Conservation (phyloP, 768 basidiomycete species). For the Leccinum subtestaceum region DNA sequence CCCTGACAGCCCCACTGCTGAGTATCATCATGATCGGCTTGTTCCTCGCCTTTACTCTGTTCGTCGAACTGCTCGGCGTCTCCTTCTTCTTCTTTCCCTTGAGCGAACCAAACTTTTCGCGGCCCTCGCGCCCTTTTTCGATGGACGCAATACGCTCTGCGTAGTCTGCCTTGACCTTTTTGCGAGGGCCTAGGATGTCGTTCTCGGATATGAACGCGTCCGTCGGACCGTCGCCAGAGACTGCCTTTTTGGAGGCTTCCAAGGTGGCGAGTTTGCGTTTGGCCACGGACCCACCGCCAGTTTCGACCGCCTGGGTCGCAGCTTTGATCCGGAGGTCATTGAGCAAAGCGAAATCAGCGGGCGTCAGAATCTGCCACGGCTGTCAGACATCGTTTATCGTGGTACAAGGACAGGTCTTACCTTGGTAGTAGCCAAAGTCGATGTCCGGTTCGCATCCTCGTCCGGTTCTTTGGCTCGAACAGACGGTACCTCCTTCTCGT, state of each 20-base stretch:
- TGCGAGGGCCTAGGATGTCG: constrained; percentile 91
- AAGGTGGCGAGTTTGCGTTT: constrained; percentile 88
- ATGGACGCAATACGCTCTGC: constrained; percentile 91
- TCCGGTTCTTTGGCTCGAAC: constrained; percentile 10
- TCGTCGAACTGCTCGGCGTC: constrained; percentile 80
- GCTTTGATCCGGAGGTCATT: constrained; percentile 85
- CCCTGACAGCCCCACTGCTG: constrained; percentile 67
- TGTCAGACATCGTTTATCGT: neutral
- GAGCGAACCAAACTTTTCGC: constrained; percentile 87
- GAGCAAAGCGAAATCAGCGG: constrained; percentile 91
- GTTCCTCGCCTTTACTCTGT: constrained; percentile 88
- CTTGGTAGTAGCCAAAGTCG: constrained; percentile 79
- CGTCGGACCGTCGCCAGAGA: constrained; percentile 43
- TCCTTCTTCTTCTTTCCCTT: constrained; percentile 93
- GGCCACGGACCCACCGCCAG: constrained; percentile 66
- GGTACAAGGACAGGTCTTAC: constrained; percentile 32
- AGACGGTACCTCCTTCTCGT: constrained; percentile 42
- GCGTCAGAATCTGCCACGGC: constrained; percentile 79
- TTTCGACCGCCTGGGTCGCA: constrained; percentile 65
- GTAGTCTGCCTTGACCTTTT: constrained; percentile 91
- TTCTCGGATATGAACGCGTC: constrained; percentile 74
- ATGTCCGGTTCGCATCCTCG: constrained; percentile 39
- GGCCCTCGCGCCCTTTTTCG: constrained; percentile 88
- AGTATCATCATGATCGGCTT: constrained; percentile 96
- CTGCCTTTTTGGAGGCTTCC: constrained; percentile 65